Evolutionary conservation across 176 grass and related monocot genomes (phyloP), one percentile per base, ranked within the genome.

Genomic region (Urochloa ruziziensis): DNA sequence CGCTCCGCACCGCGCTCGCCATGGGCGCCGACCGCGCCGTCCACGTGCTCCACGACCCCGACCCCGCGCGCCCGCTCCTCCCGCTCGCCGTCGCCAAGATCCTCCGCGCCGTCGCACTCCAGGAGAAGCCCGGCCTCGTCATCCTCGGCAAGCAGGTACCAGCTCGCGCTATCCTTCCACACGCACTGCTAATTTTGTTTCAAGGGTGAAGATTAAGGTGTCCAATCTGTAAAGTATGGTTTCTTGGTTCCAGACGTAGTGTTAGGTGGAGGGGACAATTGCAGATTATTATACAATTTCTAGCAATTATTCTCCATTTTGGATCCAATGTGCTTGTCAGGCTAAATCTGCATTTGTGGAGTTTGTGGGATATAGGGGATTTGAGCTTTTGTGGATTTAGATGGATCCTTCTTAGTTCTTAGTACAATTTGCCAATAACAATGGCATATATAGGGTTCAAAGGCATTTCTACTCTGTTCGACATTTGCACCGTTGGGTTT

Each of bases 81-180:
- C 96, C 96, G 4, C 96, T 98, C 46, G 72, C 86, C 67, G 86
- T 98, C 28, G 92, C 92, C 48, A 98, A 98, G 87, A 80, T 95
- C 58, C 82, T 98, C 66, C 84, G 73, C 44, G 91, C 90, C 15
- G 61, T 98, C 84, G 89, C 86, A 36, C 91, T 95, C 14, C 74
- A 80, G 42, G 93, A 98, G 82, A 84, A 79, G 12, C 91, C 96
- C 5, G 85, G 89, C 1, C 86, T 98, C 49, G 69, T 98, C 73
- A 91, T 98, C 68, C 91, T 95, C 33, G 93, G 93, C 56, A 98
- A 98, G 79, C 96, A 98, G 93, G 96, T 98, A 67, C n/a, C 23
- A 14, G 12, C 53, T 49, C 9, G 11, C 28, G 4, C 27, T 52
- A 23, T 48, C 57, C 7, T 27, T 0, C 33, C 21, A 34, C 36